Conservation (phyloP, 208 protist genomes). For the Phytomonas francai region DNA sequence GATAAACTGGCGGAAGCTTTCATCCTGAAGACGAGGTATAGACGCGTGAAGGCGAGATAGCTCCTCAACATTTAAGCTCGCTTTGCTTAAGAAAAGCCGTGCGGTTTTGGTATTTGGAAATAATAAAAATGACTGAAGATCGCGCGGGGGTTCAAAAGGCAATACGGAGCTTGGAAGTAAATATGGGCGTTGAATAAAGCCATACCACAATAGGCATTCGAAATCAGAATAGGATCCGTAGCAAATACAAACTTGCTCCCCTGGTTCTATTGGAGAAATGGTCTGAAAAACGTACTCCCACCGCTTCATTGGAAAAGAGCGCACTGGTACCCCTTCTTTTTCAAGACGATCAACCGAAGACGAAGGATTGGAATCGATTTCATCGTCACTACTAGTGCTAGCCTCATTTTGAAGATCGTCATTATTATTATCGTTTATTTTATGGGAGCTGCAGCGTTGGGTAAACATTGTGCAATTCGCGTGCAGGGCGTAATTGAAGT, state of each 20-base stretch:
- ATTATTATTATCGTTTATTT: not conserved
- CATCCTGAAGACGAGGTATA: not conserved
- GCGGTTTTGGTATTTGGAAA: not conserved
- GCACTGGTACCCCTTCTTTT: constrained; percentile 6
- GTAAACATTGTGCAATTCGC: constrained; percentile 61
- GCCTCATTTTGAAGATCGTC: not conserved
- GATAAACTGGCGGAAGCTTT: not conserved
- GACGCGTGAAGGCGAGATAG: not conserved
- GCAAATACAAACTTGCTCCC: constrained; percentile 69
- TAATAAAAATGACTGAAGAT: not conserved
- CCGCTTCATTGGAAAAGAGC: constrained; percentile 14
- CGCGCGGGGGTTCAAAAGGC: constrained; percentile 2
- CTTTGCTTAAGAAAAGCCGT: not conserved
- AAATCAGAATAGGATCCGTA: constrained; percentile 86
- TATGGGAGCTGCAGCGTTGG: constrained; percentile 11
- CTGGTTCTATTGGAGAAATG: constrained; percentile 17
- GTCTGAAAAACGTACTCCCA: constrained; percentile 57
- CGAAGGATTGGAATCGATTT: not conserved
- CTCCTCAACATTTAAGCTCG: not conserved
- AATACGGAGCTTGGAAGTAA: constrained; percentile 30
- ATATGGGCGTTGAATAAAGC: constrained; percentile 67
- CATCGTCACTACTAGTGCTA: not conserved
- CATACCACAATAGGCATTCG: constrained; percentile 88
- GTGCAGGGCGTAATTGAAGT: constrained; percentile 84
- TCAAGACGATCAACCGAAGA: not conserved